phyloP scores from a whole-genome alignment of 768 basidiomycete genomes.

The Vararia minispora region DNA sequence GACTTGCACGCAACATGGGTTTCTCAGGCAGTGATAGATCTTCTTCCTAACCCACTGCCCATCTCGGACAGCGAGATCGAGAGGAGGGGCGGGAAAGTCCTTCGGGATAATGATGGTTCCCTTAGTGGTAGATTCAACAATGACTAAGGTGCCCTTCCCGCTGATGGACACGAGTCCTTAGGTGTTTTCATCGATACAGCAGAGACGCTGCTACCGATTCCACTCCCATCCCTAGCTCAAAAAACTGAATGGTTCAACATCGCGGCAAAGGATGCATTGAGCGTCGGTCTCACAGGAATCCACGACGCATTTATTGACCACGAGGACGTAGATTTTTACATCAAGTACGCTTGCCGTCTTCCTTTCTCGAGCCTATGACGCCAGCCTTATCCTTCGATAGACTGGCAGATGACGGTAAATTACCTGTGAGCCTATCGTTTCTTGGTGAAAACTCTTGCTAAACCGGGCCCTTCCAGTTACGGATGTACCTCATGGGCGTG shows the following conservation, averaged over 20 bases:
- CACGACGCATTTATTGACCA: conserved; percentile 64
- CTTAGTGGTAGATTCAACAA: too few relatives aligned
- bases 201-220: conserved; percentile 61
- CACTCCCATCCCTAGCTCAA: conserved; percentile 44
- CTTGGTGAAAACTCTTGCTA: neutral
- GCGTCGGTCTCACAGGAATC: conserved; percentile 72
- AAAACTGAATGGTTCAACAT: conserved; percentile 54
- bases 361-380: neutral
- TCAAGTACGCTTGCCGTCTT: conserved; percentile 31
- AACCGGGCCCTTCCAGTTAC: conserved; percentile 33
- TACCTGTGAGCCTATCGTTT: conserved; percentile 45
- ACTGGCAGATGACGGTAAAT: conserved; percentile 50
- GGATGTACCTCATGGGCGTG: too few relatives aligned
- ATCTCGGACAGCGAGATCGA: too few relatives aligned
- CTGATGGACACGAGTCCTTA: too few relatives aligned
- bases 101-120: too few relatives aligned
- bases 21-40: conserved; percentile 56
- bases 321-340: conserved; percentile 52
- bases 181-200: conserved; percentile 86
- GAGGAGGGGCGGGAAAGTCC: too few relatives aligned
- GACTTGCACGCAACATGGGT: conserved; percentile 88
- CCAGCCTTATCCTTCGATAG: conserved; percentile 25
- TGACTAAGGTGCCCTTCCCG: too few relatives aligned
- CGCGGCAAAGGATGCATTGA: conserved; percentile 58
- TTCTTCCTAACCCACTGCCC: conserved; percentile 44